Percentiles rank a stretch among this genome's conserved stretches.
Evolutionary conservation across 176 grass and related monocot species (phyloP).

Genomic region (Oryza rufipogon): DNA sequence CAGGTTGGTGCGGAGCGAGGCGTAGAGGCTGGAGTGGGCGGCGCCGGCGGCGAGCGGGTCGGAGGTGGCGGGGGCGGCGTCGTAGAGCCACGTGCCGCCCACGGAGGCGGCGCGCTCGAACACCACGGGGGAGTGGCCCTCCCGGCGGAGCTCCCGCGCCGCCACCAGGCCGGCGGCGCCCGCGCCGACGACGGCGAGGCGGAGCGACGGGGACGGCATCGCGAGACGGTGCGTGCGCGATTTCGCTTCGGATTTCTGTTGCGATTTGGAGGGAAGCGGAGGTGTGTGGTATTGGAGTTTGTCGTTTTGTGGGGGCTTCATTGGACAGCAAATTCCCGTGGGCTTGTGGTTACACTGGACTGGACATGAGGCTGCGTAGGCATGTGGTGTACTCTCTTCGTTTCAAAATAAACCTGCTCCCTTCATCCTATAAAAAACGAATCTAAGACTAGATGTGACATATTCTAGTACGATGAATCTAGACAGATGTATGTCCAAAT

Average conservation of each 20-base stretch:
- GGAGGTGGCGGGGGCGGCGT: constrained; percentile 25
- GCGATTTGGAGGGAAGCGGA: too few species aligned
- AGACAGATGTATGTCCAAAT: too few species aligned
- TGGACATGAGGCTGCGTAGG: too few species aligned
- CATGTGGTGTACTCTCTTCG: too few species aligned
- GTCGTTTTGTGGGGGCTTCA: neutral
- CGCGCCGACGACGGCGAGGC: constrained; percentile 71
- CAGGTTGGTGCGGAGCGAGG: constrained; percentile 87
- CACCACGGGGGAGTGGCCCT: constrained; percentile 78
- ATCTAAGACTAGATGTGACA: too few species aligned
- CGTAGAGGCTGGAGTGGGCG: constrained; percentile 79
- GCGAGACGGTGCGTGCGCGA: neutral
- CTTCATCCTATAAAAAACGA: too few species aligned
- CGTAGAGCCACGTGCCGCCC: constrained; percentile 81
- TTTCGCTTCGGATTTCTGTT: neutral
- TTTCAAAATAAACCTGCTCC: too few species aligned
- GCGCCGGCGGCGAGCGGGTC: constrained; percentile 65
- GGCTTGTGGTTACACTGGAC: neutral
- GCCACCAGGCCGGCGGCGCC: constrained; percentile 64
- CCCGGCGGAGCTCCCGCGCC: constrained; percentile 63
- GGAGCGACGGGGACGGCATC: constrained; percentile 37
- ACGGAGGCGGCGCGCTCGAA: constrained; percentile 70
- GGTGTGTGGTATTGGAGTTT: neutral
- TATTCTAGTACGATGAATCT: too few species aligned
- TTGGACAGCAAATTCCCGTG: neutral